These are phyloP conservation scores for Neopestalotiopsis clavispora DNA, from an alignment of 2,329 filamentous ascomycete genomes.

Conservation along the genomic window DNA sequence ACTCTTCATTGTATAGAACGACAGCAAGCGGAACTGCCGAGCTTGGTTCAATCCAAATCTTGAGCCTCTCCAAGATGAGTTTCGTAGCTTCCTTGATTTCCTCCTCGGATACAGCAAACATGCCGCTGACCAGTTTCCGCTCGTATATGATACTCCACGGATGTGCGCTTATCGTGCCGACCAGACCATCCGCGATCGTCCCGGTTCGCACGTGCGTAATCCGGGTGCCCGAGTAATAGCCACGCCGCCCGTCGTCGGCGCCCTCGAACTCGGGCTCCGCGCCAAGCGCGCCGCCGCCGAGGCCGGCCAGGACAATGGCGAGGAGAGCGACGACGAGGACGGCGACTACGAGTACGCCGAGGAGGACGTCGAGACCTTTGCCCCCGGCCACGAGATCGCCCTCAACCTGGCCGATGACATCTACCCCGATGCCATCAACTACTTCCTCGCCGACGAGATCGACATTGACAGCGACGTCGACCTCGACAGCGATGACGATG, in stretches of 20 bases:
- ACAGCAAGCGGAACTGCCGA: conserved; percentile 82
- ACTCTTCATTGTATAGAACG: conserved; percentile 84
- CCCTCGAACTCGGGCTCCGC: conserved; percentile 83
- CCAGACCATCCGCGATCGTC: conserved; percentile 87
- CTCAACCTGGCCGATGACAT: conserved; percentile 33
- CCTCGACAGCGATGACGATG: conserved; percentile 31
- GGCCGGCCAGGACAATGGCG: conserved; percentile 31
- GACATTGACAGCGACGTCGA: conserved; percentile 32
- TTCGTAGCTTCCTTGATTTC: conserved; percentile 79
- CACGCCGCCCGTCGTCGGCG: conserved; percentile 79
- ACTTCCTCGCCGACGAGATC: conserved; percentile 32
- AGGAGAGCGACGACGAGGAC: conserved; percentile 41
- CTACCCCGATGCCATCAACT: conserved; percentile 33
- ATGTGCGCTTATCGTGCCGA: conserved; percentile 79
- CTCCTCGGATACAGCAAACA: conserved; percentile 78
- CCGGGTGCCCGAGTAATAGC: conserved; percentile 66
- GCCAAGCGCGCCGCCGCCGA: conserved; percentile 56
- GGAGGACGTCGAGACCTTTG: conserved; percentile 36
- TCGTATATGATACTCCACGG: conserved; percentile 82
- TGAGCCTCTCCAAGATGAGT: conserved; percentile 84
- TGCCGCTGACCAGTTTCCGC: conserved; percentile 67
- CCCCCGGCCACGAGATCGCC: conserved; percentile 33
- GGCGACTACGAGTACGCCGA: conserved; percentile 38
- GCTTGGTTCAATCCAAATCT: conserved; percentile 88
- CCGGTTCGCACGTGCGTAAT: conserved; percentile 72